phyloP scores from a whole-genome alignment of 78 protist genomes.

The Dictyostelium firmibasis region DNA sequence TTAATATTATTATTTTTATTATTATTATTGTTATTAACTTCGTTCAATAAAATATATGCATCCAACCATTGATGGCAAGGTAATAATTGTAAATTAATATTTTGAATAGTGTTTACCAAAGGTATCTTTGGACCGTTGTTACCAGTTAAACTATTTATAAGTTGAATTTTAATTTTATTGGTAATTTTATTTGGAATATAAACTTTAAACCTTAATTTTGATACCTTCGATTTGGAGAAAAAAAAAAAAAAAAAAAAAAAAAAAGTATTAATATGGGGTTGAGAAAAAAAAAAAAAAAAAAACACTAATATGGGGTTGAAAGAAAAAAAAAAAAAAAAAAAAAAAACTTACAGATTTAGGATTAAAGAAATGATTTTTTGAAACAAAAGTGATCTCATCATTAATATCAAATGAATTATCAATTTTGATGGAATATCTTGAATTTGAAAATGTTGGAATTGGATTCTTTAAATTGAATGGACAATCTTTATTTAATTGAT shows the following conservation, averaged over 20 bases:
- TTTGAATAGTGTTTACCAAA: background rate
- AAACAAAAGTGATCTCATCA: background rate
- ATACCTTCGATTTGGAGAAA: background rate
- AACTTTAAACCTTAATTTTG: background rate
- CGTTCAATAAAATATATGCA: background rate
- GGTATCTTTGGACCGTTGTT: background rate
- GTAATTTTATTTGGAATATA: conserved; percentile 5
- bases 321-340: background rate
- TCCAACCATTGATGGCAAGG: conserved; percentile 9
- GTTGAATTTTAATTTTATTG: background rate
- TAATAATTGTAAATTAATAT: background rate
- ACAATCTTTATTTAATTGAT: background rate
- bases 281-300: background rate
- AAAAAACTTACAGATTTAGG: background rate
- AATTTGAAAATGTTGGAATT: conserved; percentile 12
- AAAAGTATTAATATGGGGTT: too few relatives aligned
- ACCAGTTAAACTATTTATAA: background rate
- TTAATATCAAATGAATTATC: background rate
- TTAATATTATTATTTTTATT: background rate
- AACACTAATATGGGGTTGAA: too few relatives aligned
- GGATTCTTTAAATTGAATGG: background rate
- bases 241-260: background rate
- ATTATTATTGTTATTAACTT: background rate
- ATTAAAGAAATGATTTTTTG: background rate
- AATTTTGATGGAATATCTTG: background rate